Evolutionary conservation across 2,329 filamentous ascomycete genomes (phyloP).

Genomic region (Penicillium expansum): DNA sequence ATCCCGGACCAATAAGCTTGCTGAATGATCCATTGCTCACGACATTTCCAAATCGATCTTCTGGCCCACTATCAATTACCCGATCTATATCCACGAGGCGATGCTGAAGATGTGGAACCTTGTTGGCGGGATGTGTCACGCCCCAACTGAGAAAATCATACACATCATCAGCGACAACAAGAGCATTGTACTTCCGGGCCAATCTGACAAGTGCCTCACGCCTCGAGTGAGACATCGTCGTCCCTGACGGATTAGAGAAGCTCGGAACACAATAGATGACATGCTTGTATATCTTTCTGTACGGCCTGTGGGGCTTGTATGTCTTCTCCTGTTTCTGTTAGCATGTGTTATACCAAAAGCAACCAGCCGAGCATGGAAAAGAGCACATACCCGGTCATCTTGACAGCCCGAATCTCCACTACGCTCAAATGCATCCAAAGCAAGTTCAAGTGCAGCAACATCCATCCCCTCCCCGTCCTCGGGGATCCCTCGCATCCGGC

Average conservation of each 20-base stretch:
- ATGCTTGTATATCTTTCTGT: no score
- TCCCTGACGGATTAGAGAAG: no score
- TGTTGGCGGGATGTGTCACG: neutral
- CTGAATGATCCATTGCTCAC: constrained; percentile 82
- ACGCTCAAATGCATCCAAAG: constrained; percentile 50
- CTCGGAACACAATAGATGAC: no score
- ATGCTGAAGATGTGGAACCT: constrained; percentile 47
- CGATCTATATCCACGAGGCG: constrained; percentile 74
- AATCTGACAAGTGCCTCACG: constrained; percentile 66
- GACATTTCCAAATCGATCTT: constrained; percentile 68
- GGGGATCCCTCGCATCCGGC: constrained; percentile 63
- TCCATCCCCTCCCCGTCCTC: constrained; percentile 78
- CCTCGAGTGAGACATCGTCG: constrained; percentile 34
- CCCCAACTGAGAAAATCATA: constrained; percentile 84
- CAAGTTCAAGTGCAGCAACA: constrained; percentile 55
- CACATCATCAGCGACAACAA: constrained; percentile 81
- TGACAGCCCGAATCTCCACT: no score
- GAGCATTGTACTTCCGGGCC: constrained; percentile 70
- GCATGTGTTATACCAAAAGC: no score
- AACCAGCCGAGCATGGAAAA: no score
- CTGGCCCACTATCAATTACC: constrained; percentile 57
- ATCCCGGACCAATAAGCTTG: constrained; percentile 76
- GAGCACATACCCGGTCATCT: no score
- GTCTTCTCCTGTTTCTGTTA: no score
- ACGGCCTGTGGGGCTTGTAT: no score